These are phyloP conservation scores for Sisymbrium altissimum DNA, from an alignment of 345 rosid genomes.

Conservation along the genomic window DNA sequence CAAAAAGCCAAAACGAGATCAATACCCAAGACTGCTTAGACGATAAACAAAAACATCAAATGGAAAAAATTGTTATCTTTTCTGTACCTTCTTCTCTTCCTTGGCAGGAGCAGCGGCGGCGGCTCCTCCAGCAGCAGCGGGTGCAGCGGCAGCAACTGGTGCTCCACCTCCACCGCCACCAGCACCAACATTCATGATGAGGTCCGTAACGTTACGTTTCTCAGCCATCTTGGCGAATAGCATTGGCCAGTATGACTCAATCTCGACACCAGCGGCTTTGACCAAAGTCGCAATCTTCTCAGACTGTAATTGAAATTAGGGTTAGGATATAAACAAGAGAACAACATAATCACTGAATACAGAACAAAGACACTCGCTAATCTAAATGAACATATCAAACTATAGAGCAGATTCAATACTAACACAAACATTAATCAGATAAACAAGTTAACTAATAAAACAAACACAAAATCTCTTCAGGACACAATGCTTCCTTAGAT, in stretches of 20 bases:
- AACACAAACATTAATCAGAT: not conserved
- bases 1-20: not conserved
- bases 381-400: not conserved
- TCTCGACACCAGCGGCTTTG: conserved; percentile 52
- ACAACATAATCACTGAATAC: not conserved
- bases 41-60: not conserved
- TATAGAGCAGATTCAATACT: not conserved
- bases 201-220: conserved; percentile 60
- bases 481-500: not conserved
- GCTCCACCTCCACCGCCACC: conserved; percentile 63
- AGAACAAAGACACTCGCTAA: not conserved
- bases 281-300: conserved; percentile 67
- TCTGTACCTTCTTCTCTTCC: conserved; percentile 66
- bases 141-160: conserved; percentile 39
- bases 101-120: conserved; percentile 59
- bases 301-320: conserved; percentile 38
- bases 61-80: not conserved
- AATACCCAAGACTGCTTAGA: not conserved
- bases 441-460: too few relatives aligned
- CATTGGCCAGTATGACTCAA: conserved; percentile 85
- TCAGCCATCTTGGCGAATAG: conserved; percentile 77
- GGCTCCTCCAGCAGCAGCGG: conserved; percentile 40
- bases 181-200: conserved; percentile 65
- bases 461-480: too few relatives aligned
- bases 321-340: not conserved